Evolutionary conservation across 805 yeast species (phyloP).

Genomic region (Saturnispora zaruensis): DNA sequence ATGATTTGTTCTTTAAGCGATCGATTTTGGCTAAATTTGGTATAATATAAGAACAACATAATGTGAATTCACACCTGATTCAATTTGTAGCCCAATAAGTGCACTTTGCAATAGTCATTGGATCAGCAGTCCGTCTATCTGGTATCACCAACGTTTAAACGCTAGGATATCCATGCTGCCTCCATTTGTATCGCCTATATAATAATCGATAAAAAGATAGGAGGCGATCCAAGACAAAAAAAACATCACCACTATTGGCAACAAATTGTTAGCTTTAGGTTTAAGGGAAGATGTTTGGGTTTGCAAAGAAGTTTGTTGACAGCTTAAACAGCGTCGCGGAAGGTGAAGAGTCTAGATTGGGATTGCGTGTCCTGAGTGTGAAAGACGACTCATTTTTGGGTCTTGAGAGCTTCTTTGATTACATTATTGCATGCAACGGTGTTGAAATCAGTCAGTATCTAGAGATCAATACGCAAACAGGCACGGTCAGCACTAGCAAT

Average conservation of each 20-base stretch:
- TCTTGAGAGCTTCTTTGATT: constrained; percentile 78
- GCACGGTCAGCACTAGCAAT: constrained; percentile 15
- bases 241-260: not conserved
- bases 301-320: constrained; percentile 52
- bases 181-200: not conserved
- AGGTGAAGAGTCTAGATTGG: constrained; percentile 28
- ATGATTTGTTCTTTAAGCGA: too few species aligned
- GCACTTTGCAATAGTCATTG: not conserved
- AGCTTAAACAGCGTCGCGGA: constrained; percentile 22
- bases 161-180: not conserved
- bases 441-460: constrained; percentile 29
- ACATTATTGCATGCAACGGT: constrained; percentile 70
- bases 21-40: not conserved
- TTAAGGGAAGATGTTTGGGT: constrained; percentile 40
- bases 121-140: not conserved
- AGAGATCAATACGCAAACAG: constrained; percentile 14
- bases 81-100: not conserved
- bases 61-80: too few species aligned
- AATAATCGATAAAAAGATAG: not conserved
- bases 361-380: constrained; percentile 51
- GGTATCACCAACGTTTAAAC: not conserved
- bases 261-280: not conserved
- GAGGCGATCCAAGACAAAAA: not conserved
- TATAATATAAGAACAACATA: not conserved
- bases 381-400: constrained; percentile 43